A percentile compares a stretch with the other conserved stretches of the same genome.
phyloP scores from a whole-genome alignment of 1,284 basidiomycete species.

The Boletus albobrunnescens region DNA sequence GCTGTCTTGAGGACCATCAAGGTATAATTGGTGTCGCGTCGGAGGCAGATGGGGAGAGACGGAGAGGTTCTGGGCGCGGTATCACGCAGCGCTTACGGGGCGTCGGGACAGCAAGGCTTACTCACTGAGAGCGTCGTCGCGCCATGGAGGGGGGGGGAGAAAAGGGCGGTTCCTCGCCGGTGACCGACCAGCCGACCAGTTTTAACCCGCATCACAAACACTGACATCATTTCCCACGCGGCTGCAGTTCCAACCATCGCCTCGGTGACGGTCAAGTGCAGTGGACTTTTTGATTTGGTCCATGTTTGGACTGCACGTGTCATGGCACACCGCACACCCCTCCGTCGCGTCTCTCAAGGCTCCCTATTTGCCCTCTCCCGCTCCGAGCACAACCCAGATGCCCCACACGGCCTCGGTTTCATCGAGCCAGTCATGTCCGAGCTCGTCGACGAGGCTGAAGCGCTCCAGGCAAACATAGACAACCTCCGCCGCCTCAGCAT shows the following conservation, averaged over 20 bases:
- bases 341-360: conserved; percentile 86
- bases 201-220: too few species aligned
- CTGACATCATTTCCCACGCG: conserved; percentile 20
- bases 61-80: too few species aligned
- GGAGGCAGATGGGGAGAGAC: not conserved
- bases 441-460: conserved; percentile 82
- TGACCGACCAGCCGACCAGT: too few species aligned
- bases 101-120: too few species aligned
- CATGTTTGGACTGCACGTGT: too few species aligned
- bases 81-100: too few species aligned
- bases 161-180: too few species aligned
- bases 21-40: conserved; percentile 4
- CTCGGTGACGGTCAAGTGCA: not conserved
- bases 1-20: conserved; percentile 29
- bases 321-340: conserved; percentile 73
- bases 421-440: conserved; percentile 82
- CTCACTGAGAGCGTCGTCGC: too few species aligned
- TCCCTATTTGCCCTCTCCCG: conserved; percentile 83
- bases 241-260: too few species aligned
- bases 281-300: too few species aligned
- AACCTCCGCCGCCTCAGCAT: conserved; percentile 69
- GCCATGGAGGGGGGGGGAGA: not conserved
- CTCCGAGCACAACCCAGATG: conserved; percentile 64
- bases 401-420: conserved; percentile 82
- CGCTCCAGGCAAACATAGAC: conserved; percentile 73